phyloP scores from a whole-genome alignment of 192 early-diverging fungal species.

The Diversispora epigaea region DNA sequence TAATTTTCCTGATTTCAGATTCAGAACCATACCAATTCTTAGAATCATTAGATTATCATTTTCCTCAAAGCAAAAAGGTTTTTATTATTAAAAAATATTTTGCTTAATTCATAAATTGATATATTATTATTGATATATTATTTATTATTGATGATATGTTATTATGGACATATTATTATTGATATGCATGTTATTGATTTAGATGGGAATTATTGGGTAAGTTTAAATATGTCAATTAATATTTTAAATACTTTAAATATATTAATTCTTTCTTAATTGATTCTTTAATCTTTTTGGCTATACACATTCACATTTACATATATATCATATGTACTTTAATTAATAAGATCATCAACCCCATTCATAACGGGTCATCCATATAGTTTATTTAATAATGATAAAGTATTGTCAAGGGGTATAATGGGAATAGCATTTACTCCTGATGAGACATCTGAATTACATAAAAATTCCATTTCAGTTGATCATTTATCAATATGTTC shows the following conservation, averaged over 20 bases:
- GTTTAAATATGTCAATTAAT: neutral
- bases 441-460: neutral
- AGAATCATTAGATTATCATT: conserved; percentile 50
- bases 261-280: neutral
- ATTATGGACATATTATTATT: neutral
- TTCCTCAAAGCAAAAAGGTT: conserved; percentile 41
- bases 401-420: conserved; percentile 45
- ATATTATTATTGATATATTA: neutral
- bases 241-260: neutral
- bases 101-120: neutral
- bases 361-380: conserved; percentile 54
- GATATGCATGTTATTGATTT: neutral
- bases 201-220: conserved; percentile 46
- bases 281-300: neutral
- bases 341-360: conserved; percentile 46
- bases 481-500: conserved; percentile 43
- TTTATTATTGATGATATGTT: neutral
- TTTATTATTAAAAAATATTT: neutral
- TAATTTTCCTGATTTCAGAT: conserved; percentile 47
- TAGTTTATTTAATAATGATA: conserved; percentile 50
- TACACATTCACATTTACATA: too few relatives aligned
- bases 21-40: conserved; percentile 54
- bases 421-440: conserved; percentile 47
- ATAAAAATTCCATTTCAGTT: conserved; percentile 11
- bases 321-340: too few relatives aligned